Percentiles rank a stretch among this genome's conserved stretches.
Evolutionary conservation across 768 basidiomycete species (phyloP).

Genomic region (Mycena filopes): DNA sequence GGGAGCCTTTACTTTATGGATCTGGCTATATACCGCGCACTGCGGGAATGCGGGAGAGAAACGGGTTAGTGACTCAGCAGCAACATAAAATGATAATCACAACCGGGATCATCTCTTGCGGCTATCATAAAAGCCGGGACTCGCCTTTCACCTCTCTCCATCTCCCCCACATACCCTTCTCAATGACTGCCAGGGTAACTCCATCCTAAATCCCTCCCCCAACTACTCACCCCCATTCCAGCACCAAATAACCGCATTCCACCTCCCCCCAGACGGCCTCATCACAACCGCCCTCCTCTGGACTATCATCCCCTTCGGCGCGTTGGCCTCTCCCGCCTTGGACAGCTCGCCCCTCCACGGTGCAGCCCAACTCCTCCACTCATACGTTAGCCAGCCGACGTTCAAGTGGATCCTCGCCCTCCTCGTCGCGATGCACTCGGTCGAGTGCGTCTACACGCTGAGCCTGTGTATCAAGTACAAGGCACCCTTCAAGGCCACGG

Average conservation of each 20-base stretch:
- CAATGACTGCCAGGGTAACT: too few species aligned
- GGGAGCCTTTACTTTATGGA: too few species aligned
- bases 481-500: slow-evolving; percentile 55
- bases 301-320: slow-evolving; percentile 46
- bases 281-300: slow-evolving; percentile 35
- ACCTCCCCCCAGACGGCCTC: slow-evolving; percentile 48
- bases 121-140: too few species aligned
- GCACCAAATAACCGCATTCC: slow-evolving; percentile 71
- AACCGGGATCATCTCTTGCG: too few species aligned
- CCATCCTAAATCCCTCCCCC: not conserved
- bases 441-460: slow-evolving; percentile 61
- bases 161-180: too few species aligned
- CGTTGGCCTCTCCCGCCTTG: slow-evolving; percentile 37
- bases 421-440: slow-evolving; percentile 48
- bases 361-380: slow-evolving; percentile 46
- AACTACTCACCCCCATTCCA: slow-evolving; percentile 61
- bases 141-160: too few species aligned
- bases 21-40: too few species aligned
- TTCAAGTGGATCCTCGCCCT: slow-evolving; percentile 49
- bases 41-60: too few species aligned
- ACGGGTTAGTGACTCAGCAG: too few species aligned
- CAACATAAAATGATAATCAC: too few species aligned
- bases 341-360: slow-evolving; percentile 39
- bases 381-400: slow-evolving; percentile 41
- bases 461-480: slow-evolving; percentile 54